Evolutionary conservation across 306 rosid genomes (phyloP).

Genomic region (Hippophae gyantsensis): DNA sequence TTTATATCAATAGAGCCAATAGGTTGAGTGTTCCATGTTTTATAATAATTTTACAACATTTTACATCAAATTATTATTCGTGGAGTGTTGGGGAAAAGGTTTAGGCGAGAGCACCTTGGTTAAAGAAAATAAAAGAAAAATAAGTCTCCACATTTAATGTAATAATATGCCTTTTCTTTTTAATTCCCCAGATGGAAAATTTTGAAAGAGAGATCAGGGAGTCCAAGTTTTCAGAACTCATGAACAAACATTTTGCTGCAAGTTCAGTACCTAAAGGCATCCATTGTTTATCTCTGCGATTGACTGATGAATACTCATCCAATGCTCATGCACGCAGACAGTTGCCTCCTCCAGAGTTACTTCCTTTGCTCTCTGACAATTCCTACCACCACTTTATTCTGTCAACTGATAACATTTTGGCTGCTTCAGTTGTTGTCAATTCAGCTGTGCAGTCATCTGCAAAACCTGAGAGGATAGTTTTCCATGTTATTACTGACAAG

Average conservation of each 20-base stretch:
- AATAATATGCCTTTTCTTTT: constrained; percentile 11
- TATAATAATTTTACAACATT: too few species aligned
- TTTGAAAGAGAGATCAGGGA: constrained; percentile 78
- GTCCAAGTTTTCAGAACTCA: constrained; percentile 76
- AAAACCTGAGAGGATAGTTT: constrained; percentile 77
- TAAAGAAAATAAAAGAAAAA: neutral
- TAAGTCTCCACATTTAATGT: neutral
- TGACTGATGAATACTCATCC: constrained; percentile 97
- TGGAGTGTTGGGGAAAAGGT: neutral
- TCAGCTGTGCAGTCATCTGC: constrained; percentile 79
- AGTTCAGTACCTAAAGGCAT: constrained; percentile 95
- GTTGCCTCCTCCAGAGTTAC: constrained; percentile 89
- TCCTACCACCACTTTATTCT: constrained; percentile 81
- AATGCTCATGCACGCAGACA: constrained; percentile 98
- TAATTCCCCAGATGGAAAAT: constrained; percentile 65
- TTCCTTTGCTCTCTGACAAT: constrained; percentile 75
- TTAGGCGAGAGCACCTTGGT: neutral
- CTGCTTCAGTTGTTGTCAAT: constrained; percentile 95
- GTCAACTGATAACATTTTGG: constrained; percentile 91
- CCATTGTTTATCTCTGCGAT: constrained; percentile 87
- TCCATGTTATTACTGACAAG: constrained; percentile 95
- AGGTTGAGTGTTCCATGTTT: too few species aligned
- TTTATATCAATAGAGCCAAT: too few species aligned
- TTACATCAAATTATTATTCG: too few species aligned
- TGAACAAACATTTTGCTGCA: constrained; percentile 95